Evolutionary conservation across 768 basidiomycete species (phyloP), one percentile per base, ranked within the genome.

Genomic region (Hypholoma sublateritium): DNA sequence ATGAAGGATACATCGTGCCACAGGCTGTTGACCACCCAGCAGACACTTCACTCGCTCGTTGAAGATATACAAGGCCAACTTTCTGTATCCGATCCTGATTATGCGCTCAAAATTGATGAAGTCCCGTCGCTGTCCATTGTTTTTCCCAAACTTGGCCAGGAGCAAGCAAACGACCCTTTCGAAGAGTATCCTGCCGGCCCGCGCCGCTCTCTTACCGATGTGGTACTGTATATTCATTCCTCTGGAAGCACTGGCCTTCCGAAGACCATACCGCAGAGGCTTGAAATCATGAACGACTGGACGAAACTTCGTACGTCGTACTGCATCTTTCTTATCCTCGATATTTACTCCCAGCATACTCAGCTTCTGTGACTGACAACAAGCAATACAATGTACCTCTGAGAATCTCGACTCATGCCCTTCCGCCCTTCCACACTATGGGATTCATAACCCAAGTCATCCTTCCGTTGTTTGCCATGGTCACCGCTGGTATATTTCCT

Each of bases 161-260:
- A 79, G 55, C 67, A 57, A 0, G 16, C 48, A 7, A 56, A 67
- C 12, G 67, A 75, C 37, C 55, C 65, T 5, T 74, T 75, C 51
- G 44, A 59, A 9, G 62, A 67, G 3, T 76, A 74, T 34, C 50
- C 37, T 28, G 57, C 62, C 2, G 35, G 39, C 0, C 44, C 52
- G 1, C 53, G 55, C 6, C 58, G 59, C 47, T 19, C 62, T 50
- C 45, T 72, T 25, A 55, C 65, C 46, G 65, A 72, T 47, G 48
- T 71, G 14, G 46, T 69, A 41, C 35, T 74, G 7, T 81, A 77
- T 49, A 62, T 79, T 0, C 79, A 82, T 57, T 82, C 81, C 0
- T 82, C 81, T 3, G 80, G 80, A 14, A 80, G 78, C 49, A 79
- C 80, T 0, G 78, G 79, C 2, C 70, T 77, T 45, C 79, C 80